Conservation (phyloP, 2,329 filamentous ascomycete species). For the Lasiodiplodia theobromae region DNA sequence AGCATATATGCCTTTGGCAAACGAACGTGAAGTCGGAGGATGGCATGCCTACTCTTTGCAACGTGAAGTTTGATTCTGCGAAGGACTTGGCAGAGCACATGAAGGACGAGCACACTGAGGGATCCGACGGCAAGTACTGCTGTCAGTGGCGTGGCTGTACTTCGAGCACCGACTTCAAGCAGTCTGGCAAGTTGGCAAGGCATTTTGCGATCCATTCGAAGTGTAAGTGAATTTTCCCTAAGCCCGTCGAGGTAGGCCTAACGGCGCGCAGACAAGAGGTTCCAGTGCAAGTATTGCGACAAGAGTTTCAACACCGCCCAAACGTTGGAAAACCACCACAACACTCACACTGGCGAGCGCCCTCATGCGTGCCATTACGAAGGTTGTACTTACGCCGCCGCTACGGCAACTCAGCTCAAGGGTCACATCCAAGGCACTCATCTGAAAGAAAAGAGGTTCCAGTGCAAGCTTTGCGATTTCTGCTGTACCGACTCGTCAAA, state of each 20-base stretch:
- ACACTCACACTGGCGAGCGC: constrained; percentile 46
- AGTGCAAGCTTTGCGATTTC: constrained; percentile 48
- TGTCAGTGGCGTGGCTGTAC: constrained; percentile 46
- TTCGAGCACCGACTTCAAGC: constrained; percentile 48
- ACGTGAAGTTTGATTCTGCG: constrained; percentile 21
- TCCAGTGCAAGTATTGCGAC: constrained; percentile 46
- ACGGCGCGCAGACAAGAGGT: constrained; percentile 40
- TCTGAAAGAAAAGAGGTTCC: constrained; percentile 46
- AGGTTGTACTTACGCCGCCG: constrained; percentile 45
- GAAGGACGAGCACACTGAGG: constrained; percentile 29
- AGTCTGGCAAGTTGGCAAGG: constrained; percentile 47
- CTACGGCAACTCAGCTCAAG: constrained; percentile 45
- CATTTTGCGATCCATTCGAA: constrained; percentile 48
- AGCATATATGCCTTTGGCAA: constrained; percentile 22
- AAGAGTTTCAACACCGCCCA: constrained; percentile 50
- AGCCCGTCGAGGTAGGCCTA: background rate
- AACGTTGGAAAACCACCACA: constrained; percentile 49
- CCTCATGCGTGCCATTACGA: constrained; percentile 45
- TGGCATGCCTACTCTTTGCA: constrained; percentile 15
- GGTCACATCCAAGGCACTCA: constrained; percentile 47
- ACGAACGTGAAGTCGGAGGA: constrained; percentile 1
- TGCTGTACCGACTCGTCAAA: constrained; percentile 47
- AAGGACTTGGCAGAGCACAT: constrained; percentile 30
- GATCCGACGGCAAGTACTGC: constrained; percentile 25
- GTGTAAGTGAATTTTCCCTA: constrained; percentile 25